Conservation (phyloP, 306 rosid species). For the Gleditsia sinensis region DNA sequence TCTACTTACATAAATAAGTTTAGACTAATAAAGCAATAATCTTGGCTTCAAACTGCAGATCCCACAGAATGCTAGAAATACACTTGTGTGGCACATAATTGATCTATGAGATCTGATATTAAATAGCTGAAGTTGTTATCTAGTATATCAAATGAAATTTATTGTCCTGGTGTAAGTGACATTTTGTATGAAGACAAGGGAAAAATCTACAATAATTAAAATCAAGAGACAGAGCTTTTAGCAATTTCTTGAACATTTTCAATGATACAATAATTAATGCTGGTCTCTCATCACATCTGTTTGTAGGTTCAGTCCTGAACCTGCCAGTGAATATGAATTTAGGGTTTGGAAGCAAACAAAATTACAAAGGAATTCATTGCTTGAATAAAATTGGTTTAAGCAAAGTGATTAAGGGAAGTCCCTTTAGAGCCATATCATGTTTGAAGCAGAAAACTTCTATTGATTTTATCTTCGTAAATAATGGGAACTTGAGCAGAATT, state of each 20-base stretch:
- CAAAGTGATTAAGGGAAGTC: background rate
- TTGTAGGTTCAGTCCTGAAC: background rate
- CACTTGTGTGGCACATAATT: background rate
- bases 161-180: too few species aligned
- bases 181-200: background rate
- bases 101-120: too few species aligned
- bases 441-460: background rate
- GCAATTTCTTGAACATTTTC: too few species aligned
- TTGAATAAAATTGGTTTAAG: background rate
- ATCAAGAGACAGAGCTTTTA: too few species aligned
- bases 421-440: background rate
- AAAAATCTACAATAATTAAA: background rate
- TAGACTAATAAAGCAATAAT: background rate
- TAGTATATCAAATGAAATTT: background rate
- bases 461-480: too few species aligned
- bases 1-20: background rate
- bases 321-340: too few species aligned
- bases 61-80: background rate
- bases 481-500: too few species aligned
- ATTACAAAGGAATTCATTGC: background rate
- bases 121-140: background rate
- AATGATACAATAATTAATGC: too few species aligned
- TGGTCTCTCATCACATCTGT: background rate
- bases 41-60: background rate
- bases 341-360: constrained; percentile 1